Conservation (phyloP, 192 early-diverging fungal genomes). For the Coemansia sp. region DNA sequence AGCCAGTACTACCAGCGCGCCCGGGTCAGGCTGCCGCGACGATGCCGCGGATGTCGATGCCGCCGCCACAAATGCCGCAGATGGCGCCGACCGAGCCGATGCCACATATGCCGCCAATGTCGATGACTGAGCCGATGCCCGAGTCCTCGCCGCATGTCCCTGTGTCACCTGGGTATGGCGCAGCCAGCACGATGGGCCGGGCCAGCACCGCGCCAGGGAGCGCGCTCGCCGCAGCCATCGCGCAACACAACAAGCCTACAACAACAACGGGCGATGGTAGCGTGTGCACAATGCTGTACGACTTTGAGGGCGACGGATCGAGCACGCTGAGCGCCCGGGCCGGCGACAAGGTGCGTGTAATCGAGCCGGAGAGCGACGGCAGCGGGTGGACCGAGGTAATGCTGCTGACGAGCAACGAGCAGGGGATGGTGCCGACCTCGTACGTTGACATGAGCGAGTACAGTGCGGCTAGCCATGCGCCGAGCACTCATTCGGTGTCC, state of each 20-base stretch:
- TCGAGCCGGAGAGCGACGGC: conserved; percentile 24
- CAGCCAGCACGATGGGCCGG: background rate
- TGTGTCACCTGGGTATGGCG: background rate
- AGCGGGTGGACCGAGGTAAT: conserved; percentile 36
- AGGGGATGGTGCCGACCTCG: conserved; percentile 40
- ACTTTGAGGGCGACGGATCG: conserved; percentile 38
- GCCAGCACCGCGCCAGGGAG: conserved; percentile 8
- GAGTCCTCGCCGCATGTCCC: background rate
- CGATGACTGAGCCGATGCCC: too few relatives aligned
- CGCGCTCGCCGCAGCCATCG: conserved; percentile 5
- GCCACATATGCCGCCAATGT: background rate
- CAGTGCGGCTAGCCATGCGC: background rate
- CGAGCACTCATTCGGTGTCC: background rate
- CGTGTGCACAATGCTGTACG: conserved; percentile 21
- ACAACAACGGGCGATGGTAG: background rate
- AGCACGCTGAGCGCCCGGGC: conserved; percentile 26
- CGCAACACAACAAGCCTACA: background rate
- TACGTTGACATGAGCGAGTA: conserved; percentile 31
- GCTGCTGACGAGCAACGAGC: conserved; percentile 7
- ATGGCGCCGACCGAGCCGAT: too few relatives aligned
- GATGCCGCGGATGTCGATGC: too few relatives aligned
- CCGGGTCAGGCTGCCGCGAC: background rate
- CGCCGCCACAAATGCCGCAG: background rate
- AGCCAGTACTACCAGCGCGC: background rate
- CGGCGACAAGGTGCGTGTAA: conserved; percentile 27